Base-by-base conservation (phyloP, 225 moss, liverwort and hornwort species). In the Polytrichum commune region DNA sequence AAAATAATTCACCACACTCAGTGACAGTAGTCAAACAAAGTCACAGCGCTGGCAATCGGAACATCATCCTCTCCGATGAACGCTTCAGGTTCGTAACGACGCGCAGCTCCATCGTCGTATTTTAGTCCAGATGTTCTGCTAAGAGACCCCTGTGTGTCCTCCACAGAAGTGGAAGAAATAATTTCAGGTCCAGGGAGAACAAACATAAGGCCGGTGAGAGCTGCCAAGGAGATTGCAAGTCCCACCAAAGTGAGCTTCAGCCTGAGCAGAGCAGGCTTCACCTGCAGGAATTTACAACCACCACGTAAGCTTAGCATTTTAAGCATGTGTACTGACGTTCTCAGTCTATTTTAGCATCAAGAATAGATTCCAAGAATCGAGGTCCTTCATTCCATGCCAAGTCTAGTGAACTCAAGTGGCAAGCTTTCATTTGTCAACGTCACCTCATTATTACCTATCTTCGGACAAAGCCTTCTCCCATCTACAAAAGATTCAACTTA, bases 201-300 rank as follows among this genome's bases (percentile, higher is more conserved):
- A 70, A 90, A 85, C 29, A 97, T 79, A n/a, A 84, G 81, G 10
- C 85, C 79, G 13, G 92, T 73, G 24, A 94, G 84, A 24, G 85
- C 84, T 23, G 85, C 77, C 20, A 97, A 84, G 9, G 90, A 83
- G 65, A 97, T 19, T 63, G 89, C 96, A 35, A 97, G 84, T 27
- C 85, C 81, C 69, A 93, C 83, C 30, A 97, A 82, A 27, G 94
- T 93, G 18, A 86, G 62, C 80, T 97, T 97, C 81, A 91, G 78
- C 46, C 93, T 83, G 64, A 80, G 78, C 69, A 97, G 81, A 18
- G 93, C 96, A 29, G 96, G 96, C 79, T 97, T 94, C n/a, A 97
- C 91, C 95, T 95, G 87, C 79, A 70, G 8, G 66, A 62, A 58
- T 58, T 9, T 16, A 46, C 46, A 46, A 46, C 46, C 46, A 46